Percentiles rank a stretch among this genome's conserved stretches.
These are phyloP conservation scores for Calocybe gangraenosa DNA, from an alignment of 768 basidiomycete species.

Conservation along the genomic window DNA sequence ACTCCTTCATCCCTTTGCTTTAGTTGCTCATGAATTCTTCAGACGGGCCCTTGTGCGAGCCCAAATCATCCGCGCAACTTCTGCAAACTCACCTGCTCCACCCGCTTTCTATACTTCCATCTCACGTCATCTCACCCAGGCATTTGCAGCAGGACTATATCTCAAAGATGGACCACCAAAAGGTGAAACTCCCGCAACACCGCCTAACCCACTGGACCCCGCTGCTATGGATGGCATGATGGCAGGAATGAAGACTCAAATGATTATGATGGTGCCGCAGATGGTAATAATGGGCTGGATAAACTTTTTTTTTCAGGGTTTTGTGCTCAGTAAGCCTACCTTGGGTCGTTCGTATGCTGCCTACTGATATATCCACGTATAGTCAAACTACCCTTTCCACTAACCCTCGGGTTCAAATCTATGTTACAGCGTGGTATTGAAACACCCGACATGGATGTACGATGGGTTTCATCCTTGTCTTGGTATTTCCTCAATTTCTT, in stretches of 20 bases:
- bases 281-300: slow-evolving; percentile 99
- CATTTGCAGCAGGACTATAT: slow-evolving; percentile 73
- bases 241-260: slow-evolving; percentile 98
- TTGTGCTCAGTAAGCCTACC: slow-evolving; percentile 82
- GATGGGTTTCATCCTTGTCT: slow-evolving; percentile 97
- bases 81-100: slow-evolving; percentile 78
- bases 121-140: slow-evolving; percentile 66
- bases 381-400: slow-evolving; percentile 97
- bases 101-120: slow-evolving; percentile 68
- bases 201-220: slow-evolving; percentile 88
- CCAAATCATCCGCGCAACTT: slow-evolving; percentile 78
- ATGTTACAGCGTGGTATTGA: slow-evolving; percentile 97
- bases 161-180: slow-evolving; percentile 83
- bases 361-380: slow-evolving; percentile 4
- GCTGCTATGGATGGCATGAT: slow-evolving; percentile 97
- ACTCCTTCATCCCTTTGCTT: slow-evolving; percentile 1
- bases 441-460: slow-evolving; percentile 94
- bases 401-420: slow-evolving; percentile 95
- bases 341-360: not conserved
- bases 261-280: slow-evolving; percentile 98
- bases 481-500: slow-evolving; percentile 99
- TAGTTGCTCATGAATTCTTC: slow-evolving; percentile 8
- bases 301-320: slow-evolving; percentile 99
- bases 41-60: slow-evolving; percentile 80
- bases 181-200: slow-evolving; percentile 49